Base-by-base conservation (phyloP, 1,284 basidiomycete species). In the Ceratobasidium sp. region DNA sequence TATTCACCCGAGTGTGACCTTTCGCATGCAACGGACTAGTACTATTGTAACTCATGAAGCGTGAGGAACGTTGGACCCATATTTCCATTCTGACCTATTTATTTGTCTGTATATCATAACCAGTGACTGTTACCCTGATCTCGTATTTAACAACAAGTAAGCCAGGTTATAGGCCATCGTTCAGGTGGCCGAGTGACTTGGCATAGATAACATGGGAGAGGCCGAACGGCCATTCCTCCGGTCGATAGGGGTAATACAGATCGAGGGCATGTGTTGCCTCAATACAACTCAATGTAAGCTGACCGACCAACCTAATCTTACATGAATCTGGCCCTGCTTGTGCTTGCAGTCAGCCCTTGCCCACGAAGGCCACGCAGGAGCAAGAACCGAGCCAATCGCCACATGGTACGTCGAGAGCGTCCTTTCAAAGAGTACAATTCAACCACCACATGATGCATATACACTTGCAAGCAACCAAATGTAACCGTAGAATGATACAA, bases 401-500 rank as follows among this genome's bases (percentile, higher is more conserved):
- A 39, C 23, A 51, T 33, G 26, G 42, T 20, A 33, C 33, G n/a
- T n/a, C n/a, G n/a, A n/a, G 23, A 20, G 40, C 9, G 5, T 39
- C 13, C 20, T 15, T 23, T 3, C 28, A 26, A 23, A 76, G 40
- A 66, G 40, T 23, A 76, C 33, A 55, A 60, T 56, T 63, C 39
- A 42, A n/a, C n/a, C 61, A 39, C 60, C 71, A 73, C 60, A 66
- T 66, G 61, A 76, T 28, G 60, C 71, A 73, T 63, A 61, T 76
- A 76, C 72, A 66, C 63, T 44, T 66, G 26, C 61, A 66, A 56
- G 63, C 33, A 64, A 64, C 60, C 58, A 28, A 75, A 63, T 44
- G n/a, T 63, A 76, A 76, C 40, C 49, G 33, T 51, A 20, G 61
- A 66, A 66, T 4, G 61, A 66, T 66, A 76, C 44, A 76, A 61